Conservation (phyloP, 2,329 filamentous ascomycete species). For the Blastomyces parvus region DNA sequence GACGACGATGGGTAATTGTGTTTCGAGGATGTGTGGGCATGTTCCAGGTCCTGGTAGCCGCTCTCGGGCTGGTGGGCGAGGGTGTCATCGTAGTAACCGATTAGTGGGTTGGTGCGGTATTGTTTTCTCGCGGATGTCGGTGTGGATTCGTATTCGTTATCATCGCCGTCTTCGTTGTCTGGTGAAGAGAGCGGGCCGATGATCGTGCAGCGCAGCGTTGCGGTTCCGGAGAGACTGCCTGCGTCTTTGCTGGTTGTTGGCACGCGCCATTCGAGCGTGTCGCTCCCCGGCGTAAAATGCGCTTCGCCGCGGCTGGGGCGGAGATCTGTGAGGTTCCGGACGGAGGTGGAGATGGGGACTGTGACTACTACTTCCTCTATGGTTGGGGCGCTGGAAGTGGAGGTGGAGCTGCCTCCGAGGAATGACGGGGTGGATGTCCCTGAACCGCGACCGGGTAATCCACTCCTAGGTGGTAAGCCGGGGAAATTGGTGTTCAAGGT, state of each 20-base stretch:
- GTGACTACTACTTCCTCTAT: conserved; percentile 70
- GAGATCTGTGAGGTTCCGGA: conserved; percentile 75
- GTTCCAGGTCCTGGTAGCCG: conserved; percentile 13
- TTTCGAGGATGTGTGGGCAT: conserved; percentile 12
- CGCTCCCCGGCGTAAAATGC: conserved; percentile 64
- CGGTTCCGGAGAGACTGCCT: conserved; percentile 54
- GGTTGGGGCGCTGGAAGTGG: conserved; percentile 49
- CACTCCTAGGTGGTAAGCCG: conserved; percentile 31
- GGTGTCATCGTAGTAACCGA: conserved; percentile 39
- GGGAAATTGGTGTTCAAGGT: conserved; percentile 59
- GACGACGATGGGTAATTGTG: not conserved
- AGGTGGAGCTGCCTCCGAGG: conserved; percentile 41
- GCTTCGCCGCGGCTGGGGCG: conserved; percentile 75
- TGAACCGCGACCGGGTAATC: conserved; percentile 34
- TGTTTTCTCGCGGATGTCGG: not conserved
- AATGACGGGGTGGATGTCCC: conserved; percentile 43
- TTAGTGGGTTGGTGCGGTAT: conserved; percentile 28
- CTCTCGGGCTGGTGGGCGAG: conserved; percentile 15
- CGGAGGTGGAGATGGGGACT: conserved; percentile 66
- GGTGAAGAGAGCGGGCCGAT: conserved; percentile 48
- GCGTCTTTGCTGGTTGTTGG: conserved; percentile 58
- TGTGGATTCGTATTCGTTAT: conserved; percentile 21
- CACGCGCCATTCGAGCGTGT: conserved; percentile 71
- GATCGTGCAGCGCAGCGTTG: conserved; percentile 70
- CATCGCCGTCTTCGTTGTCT: conserved; percentile 40